Base-by-base conservation (phyloP, 2,329 filamentous ascomycete species). In the Apiospora hydei region DNA sequence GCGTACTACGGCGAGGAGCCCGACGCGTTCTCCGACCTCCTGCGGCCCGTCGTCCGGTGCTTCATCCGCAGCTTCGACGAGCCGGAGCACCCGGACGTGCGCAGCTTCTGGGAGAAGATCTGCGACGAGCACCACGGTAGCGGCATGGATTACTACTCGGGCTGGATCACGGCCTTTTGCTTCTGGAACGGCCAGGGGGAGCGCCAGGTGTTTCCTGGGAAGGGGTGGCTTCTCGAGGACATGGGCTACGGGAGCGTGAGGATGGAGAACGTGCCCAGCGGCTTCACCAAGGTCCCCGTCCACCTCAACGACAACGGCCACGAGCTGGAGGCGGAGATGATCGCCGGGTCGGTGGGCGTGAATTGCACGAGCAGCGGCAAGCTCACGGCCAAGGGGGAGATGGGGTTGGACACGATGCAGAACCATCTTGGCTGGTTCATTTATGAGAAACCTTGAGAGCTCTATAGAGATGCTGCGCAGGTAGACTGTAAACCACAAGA, bases 101-200 rank as follows among this genome's bases (percentile, higher is more conserved):
- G 51, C 57, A 34, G 44, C 13, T 81, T 82, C 70, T 81, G 80
- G 80, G 73, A 76, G 57, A 74, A 73, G 18, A 43, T 43, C 24
- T 67, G 38, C 41, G 66, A 67, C 8, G 66, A 47, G 34, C 34
- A 46, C n/a, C 14, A 8, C 14, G 75, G 80, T 41, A 77, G 78
- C 70, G 80, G 80, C n/a, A 71, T 73, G 13, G 73, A 75, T 10
- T 77, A 75, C n/a, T 79, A 79, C 71, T 77, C 77, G n/a, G 80
- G 81, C 1, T 82, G 80, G 80, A 75, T 81, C 64, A 80, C 77
- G 3, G 77, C 77, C 13, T 82, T 82, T 72, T 81, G 80, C 73
- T 81, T 78, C 72, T 82, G 80, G 78, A 75, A 77, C 67, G 75
- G 44, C 44, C 16, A 46, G 44, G 44, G 44, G 16, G 16, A 46